Conservation (phyloP, 345 rosid genomes). For the Lumnitzera racemosa region DNA sequence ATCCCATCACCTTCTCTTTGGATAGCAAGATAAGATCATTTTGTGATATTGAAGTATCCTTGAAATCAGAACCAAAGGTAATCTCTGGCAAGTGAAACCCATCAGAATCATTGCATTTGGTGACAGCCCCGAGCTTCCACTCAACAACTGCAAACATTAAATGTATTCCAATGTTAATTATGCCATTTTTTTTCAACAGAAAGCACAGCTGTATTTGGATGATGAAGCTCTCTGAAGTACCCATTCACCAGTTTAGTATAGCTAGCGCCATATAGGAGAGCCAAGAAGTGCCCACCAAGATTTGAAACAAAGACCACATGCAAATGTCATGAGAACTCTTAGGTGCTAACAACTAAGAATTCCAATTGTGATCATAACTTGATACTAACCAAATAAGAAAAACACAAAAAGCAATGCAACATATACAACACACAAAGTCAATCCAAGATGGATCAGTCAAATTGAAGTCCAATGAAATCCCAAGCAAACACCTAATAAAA, state of each 20-base stretch:
- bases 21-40: slow-evolving; percentile 86
- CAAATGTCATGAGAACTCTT: not conserved
- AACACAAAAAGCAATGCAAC: too few relatives aligned
- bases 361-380: too few relatives aligned
- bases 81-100: slow-evolving; percentile 58
- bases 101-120: slow-evolving; percentile 65
- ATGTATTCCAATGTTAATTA: not conserved
- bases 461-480: too few relatives aligned
- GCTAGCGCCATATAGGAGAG: not conserved
- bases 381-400: too few relatives aligned
- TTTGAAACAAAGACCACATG: too few relatives aligned
- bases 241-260: not conserved
- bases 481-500: too few relatives aligned
- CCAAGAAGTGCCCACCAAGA: too few relatives aligned
- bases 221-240: not conserved
- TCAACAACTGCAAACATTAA: slow-evolving; percentile 32
- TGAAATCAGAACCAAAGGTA: slow-evolving; percentile 36
- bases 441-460: too few relatives aligned
- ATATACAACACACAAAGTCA: too few relatives aligned
- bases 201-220: not conserved
- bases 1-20: slow-evolving; percentile 51
- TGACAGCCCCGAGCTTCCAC: slow-evolving; percentile 59
- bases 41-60: slow-evolving; percentile 42
- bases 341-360: too few relatives aligned
- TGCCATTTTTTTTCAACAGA: not conserved